A percentile compares a stretch with the other conserved stretches of the same genome.
These are phyloP conservation scores for Fusarium pseudocircinatum DNA, from an alignment of 2,329 filamentous ascomycete species.

Conservation along the genomic window DNA sequence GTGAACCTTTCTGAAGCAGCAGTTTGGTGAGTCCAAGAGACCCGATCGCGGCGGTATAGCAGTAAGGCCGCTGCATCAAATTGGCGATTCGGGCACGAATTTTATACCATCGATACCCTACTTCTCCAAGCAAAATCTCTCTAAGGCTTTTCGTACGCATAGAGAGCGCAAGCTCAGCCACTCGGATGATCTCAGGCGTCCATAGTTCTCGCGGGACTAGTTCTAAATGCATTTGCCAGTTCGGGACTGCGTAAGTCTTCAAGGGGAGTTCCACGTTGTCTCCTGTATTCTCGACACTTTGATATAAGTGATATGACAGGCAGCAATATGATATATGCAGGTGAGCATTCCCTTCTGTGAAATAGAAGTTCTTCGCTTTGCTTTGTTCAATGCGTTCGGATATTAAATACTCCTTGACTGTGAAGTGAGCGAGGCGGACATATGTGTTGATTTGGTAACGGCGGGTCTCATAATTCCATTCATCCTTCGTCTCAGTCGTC, in stretches of 20 bases:
- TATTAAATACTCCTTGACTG: background rate
- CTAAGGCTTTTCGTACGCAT: fast-evolving
- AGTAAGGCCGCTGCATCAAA: background rate
- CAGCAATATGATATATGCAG: fast-evolving
- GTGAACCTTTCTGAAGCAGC: background rate
- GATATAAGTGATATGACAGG: background rate
- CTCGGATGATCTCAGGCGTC: fast-evolving
- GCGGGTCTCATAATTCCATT: background rate
- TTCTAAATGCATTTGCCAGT: background rate
- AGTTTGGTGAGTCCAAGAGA: fast-evolving
- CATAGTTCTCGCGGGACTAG: fast-evolving
- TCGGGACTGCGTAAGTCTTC: fast-evolving
- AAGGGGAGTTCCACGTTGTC: fast-evolving
- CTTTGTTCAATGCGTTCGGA: fast-evolving
- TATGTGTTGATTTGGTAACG: fast-evolving
- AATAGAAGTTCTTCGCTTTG: fast-evolving
- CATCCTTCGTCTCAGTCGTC: fast-evolving
- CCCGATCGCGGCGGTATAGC: fast-evolving
- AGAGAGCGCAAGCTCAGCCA: fast-evolving
- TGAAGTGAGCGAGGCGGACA: background rate
- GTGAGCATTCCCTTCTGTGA: background rate
- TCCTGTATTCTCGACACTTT: fast-evolving
- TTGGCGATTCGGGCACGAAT: fast-evolving
- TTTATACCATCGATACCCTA: fast-evolving
- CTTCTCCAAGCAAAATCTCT: fast-evolving